A percentile compares a stretch with the other conserved stretches of the same genome.
phyloP scores from a whole-genome alignment of 2,329 filamentous ascomycete species.

The Didymella lethalis region DNA sequence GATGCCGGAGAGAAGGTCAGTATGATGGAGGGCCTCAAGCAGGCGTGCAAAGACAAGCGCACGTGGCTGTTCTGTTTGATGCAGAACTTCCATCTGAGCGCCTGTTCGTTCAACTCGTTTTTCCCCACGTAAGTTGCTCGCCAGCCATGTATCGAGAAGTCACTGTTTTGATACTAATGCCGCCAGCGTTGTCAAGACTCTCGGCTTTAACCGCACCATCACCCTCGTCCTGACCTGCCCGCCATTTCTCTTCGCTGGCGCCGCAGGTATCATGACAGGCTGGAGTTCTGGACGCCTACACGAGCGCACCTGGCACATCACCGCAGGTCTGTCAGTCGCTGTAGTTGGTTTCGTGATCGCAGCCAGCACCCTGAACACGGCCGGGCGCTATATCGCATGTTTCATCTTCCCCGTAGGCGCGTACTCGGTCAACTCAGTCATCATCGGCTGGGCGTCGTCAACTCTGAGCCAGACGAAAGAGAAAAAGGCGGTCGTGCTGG shows the following conservation, averaged over 20 bases:
- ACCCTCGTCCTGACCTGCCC: constrained; percentile 55
- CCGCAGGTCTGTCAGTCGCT: constrained; percentile 51
- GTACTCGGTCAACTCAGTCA: constrained; percentile 43
- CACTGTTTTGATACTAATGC: background rate
- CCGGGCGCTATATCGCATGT: constrained; percentile 40
- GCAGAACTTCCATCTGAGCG: constrained; percentile 42
- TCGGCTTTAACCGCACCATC: constrained; percentile 48
- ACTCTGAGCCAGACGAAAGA: constrained; percentile 42
- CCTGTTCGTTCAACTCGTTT: constrained; percentile 45
- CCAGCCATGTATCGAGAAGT: background rate
- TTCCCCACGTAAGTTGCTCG: constrained; percentile 39
- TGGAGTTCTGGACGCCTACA: constrained; percentile 61
- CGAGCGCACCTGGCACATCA: constrained; percentile 62
- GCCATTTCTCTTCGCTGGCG: constrained; percentile 58
- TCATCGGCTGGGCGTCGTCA: constrained; percentile 42
- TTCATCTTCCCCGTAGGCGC: constrained; percentile 45
- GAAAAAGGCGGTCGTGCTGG: constrained; percentile 44
- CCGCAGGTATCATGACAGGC: constrained; percentile 57
- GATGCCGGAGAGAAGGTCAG: constrained; percentile 46
- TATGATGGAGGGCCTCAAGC: constrained; percentile 39
- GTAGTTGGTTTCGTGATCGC: constrained; percentile 54
- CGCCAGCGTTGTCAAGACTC: constrained; percentile 45
- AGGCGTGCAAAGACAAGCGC: constrained; percentile 39
- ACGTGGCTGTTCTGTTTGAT: constrained; percentile 46
- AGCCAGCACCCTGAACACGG: constrained; percentile 39